Evolutionary conservation across 1,284 basidiomycete species (phyloP).

Genomic region (Chalciporus piperatoides): DNA sequence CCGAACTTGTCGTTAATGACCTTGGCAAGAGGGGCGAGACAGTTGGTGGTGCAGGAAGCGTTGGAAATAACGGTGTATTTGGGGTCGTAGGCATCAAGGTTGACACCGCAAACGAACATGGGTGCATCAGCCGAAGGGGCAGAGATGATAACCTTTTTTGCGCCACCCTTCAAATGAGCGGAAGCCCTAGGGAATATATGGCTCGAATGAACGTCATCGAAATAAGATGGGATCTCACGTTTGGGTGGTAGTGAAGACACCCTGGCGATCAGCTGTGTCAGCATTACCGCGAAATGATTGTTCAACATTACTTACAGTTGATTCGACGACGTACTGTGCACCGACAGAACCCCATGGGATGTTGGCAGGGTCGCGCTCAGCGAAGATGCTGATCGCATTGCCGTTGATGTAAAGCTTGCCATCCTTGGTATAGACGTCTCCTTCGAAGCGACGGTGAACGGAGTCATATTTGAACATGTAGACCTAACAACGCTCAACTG

Average conservation of each 20-base stretch:
- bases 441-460: slow-evolving; percentile 95
- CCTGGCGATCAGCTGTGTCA: slow-evolving; percentile 40
- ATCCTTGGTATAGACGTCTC: slow-evolving; percentile 78
- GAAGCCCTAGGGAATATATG: slow-evolving; percentile 58
- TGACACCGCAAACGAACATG: slow-evolving; percentile 97
- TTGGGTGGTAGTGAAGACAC: slow-evolving; percentile 97
- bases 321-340: slow-evolving; percentile 95
- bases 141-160: slow-evolving; percentile 99
- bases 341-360: slow-evolving; percentile 84
- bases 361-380: slow-evolving; percentile 83
- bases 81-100: slow-evolving; percentile 92
- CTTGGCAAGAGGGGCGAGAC: slow-evolving; percentile 97
- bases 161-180: slow-evolving; percentile 96
- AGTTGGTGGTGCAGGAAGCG: slow-evolving; percentile 99
- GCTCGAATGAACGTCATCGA: background rate
- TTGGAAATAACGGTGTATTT: slow-evolving; percentile 96
- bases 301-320: slow-evolving; percentile 58
- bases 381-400: slow-evolving; percentile 77
- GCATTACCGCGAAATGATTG: slow-evolving; percentile 7
- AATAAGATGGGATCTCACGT: slow-evolving; percentile 46
- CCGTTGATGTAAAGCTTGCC: slow-evolving; percentile 90
- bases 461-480: slow-evolving; percentile 99
- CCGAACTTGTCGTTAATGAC: slow-evolving; percentile 96
- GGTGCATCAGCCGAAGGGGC: slow-evolving; percentile 98
- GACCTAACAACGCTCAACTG: slow-evolving; percentile 46